Evolutionary conservation across 2,329 filamentous ascomycete species (phyloP).

Genomic region (Penicillium nordicum): DNA sequence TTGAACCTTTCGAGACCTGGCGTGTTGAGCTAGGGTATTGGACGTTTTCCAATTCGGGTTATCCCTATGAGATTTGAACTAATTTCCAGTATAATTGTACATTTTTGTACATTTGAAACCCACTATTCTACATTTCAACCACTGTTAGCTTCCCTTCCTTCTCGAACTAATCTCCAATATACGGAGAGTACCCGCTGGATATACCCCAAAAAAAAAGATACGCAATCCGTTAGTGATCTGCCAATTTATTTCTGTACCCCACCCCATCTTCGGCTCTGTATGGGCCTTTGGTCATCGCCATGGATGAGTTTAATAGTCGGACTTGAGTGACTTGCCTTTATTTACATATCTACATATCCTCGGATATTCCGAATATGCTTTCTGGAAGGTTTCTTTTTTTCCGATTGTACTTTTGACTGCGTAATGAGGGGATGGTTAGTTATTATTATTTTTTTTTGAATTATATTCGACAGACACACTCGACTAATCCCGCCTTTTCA

Average conservation of each 20-base stretch:
- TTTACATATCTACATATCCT: conserved; percentile 10
- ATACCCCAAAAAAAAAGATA: conserved; percentile 15
- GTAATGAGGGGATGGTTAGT: conserved; percentile 42
- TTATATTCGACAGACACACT: not conserved
- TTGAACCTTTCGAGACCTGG: conserved; percentile 1
- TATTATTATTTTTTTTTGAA: not conserved
- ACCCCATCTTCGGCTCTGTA: not conserved
- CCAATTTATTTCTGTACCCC: not conserved
- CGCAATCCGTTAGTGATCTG: conserved; percentile 13
- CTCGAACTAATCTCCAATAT: conserved; percentile 19
- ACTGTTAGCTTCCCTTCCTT: not conserved
- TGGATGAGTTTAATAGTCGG: not conserved
- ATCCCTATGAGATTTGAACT: conserved; percentile 1
- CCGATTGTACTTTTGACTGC: conserved; percentile 23
- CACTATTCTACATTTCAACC: not conserved
- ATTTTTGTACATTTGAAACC: not conserved
- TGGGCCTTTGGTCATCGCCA: not conserved
- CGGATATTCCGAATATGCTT: conserved; percentile 11
- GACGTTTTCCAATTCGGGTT: conserved; percentile 8
- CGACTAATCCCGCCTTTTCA: conserved; percentile 15
- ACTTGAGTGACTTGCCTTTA: conserved; percentile 2
- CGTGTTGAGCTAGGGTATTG: not conserved
- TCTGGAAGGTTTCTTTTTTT: conserved; percentile 25
- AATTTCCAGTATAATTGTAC: conserved; percentile 3
- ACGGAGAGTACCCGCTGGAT: not conserved